Evolutionary conservation across 192 early-diverging fungal genomes (phyloP), one percentile per base, ranked within the genome.

Genomic region (Rhizophagus sp.): DNA sequence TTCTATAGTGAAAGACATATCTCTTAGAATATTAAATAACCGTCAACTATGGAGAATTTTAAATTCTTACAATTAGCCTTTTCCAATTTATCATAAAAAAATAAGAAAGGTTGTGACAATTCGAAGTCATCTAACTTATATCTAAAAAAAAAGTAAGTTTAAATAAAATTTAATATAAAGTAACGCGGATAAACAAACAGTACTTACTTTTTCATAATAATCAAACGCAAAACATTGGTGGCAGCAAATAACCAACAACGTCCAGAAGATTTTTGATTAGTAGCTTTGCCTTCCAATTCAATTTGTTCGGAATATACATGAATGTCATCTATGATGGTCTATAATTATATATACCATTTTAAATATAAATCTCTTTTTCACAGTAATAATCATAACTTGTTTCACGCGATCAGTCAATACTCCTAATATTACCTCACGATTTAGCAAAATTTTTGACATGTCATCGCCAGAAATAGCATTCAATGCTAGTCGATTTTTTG

Each of bases 181-280:
- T 33, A 25, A 62, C 41, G 6, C 17, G 12, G 11, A 49, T 27
- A 64, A 8, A 36, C 12, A n/a, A 7, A 2, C 4, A 24, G 47
- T 47, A 63, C 41, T 47, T 30, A 79, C 89, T 92, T 88, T 67
- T 90, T 88, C 86, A 93, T 94, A 74, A 93, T 84, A 68, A 83
- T 81, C 67, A 90, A 80, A 27, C 94, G 88, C 81, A 95, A 85
- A 30, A 93, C 89, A 83, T 94, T 95, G 49, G 90, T 85, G 73
- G 90, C 93, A 19, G 94, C 94, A 87, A 95, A 95, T 67, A 95
- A 84, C 94, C 94, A 95, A 88, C 94, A 95, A 7, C 94, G 86
- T 5, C 94, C 94, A 47, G 90, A 91, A 76, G 82, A 85, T 83
- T 90, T 91, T 84, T 95, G 94, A 83, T 95, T 91, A 8, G 94